Evolutionary conservation across 768 basidiomycete species (phyloP).

Genomic region (Suillus placidus): DNA sequence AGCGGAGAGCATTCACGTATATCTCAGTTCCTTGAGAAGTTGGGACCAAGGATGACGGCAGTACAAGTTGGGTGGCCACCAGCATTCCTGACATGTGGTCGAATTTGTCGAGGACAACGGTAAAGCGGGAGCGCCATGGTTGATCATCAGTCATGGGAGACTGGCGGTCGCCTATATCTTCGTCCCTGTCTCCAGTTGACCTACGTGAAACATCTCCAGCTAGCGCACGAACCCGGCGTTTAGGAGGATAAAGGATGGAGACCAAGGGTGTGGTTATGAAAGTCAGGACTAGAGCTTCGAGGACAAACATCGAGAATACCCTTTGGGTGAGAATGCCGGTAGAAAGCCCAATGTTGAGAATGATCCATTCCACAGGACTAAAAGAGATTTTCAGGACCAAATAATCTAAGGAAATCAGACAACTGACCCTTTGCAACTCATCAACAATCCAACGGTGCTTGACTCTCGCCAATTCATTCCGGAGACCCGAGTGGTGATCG

Average conservation of each 20-base stretch:
- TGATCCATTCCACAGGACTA: conserved; percentile 90
- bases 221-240: conserved; percentile 52
- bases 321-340: conserved; percentile 75
- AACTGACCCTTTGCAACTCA: conserved; percentile 93
- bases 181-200: not conserved
- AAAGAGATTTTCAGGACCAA: conserved; percentile 8
- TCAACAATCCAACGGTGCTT: conserved; percentile 84
- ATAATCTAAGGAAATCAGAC: conserved; percentile 16
- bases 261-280: conserved; percentile 87
- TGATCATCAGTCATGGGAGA: conserved; percentile 6
- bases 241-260: conserved; percentile 65
- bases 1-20: conserved; percentile 58
- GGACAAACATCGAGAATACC: conserved; percentile 95
- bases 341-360: conserved; percentile 88
- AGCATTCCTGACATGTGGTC: conserved; percentile 90
- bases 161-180: not conserved
- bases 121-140: conserved; percentile 51
- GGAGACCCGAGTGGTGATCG: conserved; percentile 62
- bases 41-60: not conserved
- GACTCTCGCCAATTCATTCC: conserved; percentile 84
- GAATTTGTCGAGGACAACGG: conserved; percentile 88
- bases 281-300: conserved; percentile 81
- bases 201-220: conserved; percentile 31
- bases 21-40: not conserved
- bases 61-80: conserved; percentile 81